Evolutionary conservation across 2,329 filamentous ascomycete genomes (phyloP), one percentile per base, ranked within the genome.

Genomic region (Epichloe gansuensis): DNA sequence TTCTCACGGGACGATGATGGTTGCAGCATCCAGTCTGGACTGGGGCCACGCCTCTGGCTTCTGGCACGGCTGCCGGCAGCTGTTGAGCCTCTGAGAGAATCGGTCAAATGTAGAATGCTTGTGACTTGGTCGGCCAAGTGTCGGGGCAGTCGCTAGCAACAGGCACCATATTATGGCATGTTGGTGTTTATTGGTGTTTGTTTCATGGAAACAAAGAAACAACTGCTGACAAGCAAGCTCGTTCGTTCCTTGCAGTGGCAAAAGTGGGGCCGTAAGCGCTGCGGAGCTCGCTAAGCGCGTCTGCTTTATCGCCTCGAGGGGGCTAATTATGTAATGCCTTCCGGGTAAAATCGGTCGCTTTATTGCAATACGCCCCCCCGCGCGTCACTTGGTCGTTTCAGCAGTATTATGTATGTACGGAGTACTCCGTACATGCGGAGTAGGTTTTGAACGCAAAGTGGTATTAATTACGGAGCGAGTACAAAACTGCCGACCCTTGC

Each of bases 241-340:
- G 8, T 9, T 17, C 17, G 17, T 17, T 17, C 17, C 17, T 17
- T 31, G 8, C 28, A 45, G 28, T 42, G 11, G 5, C 9, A 51
- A 42, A 51, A 45, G 25, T 34, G 52, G 52, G 17, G 37, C 2
- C 35, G 23, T 42, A 50, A 50, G 52, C 52, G 51, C 46, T 31
- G 15, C 12, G 39, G 37, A 39, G 25, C 25, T 48, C 52, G 52
- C 52, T 42, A 41, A 53, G 47, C 52, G 52, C 52, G 52, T 47
- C 42, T 46, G 31, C 37, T 44, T 35, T 42, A 34, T 42, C 45
- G 45, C 39, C 25, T 48, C 44, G 44, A 46, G n/a, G 11, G 28
- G n/a, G 28, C 17, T 48, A 39, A 39, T 48, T 17, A 17, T 17
- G 17, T 17, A 34, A 9, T 34, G 5, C 7, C 13, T 28, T n/a